These are phyloP conservation scores for Solanum peruvianum DNA, from an alignment of 257 asterid genomes.

Conservation along the genomic window DNA sequence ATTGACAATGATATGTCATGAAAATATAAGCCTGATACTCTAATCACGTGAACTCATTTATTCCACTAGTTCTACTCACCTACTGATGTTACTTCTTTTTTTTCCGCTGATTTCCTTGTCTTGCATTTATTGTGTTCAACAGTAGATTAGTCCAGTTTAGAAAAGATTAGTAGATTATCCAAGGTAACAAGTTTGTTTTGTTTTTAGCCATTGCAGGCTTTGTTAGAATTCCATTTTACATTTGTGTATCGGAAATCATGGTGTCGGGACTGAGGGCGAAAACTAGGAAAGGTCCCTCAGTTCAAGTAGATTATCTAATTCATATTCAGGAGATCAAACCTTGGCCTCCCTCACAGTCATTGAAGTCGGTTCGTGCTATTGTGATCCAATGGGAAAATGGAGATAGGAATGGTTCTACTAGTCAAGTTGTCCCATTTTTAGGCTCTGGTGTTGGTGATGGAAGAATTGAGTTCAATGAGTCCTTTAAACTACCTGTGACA, in stretches of 20 bases:
- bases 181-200: background rate
- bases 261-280: constrained; percentile 53
- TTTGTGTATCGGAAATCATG: constrained; percentile 17
- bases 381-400: constrained; percentile 77
- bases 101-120: background rate
- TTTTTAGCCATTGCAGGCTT: background rate
- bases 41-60: background rate
- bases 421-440: constrained; percentile 49
- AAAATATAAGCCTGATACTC: background rate
- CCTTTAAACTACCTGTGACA: constrained; percentile 53
- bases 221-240: background rate
- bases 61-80: background rate
- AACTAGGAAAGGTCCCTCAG: constrained; percentile 35
- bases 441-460: constrained; percentile 50
- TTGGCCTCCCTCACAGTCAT: constrained; percentile 86
- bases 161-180: background rate
- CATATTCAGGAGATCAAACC: constrained; percentile 63
- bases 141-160: background rate
- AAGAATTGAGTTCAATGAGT: constrained; percentile 52
- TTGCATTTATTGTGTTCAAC: background rate
- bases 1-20: background rate
- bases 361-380: constrained; percentile 42
- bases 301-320: constrained; percentile 48
- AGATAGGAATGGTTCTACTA: constrained; percentile 44
- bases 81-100: background rate